These are phyloP conservation scores for Hypholoma sublateritium DNA, from an alignment of 768 basidiomycete genomes.

Conservation along the genomic window DNA sequence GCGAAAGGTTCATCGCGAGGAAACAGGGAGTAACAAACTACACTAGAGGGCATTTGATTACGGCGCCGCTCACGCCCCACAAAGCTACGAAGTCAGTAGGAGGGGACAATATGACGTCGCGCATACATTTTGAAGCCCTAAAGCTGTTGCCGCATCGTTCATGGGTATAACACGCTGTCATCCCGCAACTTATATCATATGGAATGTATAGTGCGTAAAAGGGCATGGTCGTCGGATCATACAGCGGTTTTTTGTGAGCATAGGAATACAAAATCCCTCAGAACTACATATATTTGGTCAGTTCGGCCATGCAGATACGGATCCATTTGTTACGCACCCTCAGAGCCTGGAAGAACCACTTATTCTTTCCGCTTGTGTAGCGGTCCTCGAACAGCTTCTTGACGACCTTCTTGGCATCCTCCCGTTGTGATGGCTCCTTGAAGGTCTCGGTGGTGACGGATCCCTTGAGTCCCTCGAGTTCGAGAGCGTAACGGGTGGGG, in stretches of 20 bases:
- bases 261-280: conserved; percentile 32
- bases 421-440: conserved; percentile 95
- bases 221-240: conserved; percentile 35
- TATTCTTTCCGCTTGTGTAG: conserved; percentile 92
- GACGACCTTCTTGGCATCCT: conserved; percentile 92
- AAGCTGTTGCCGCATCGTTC: neutral
- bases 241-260: conserved; percentile 33
- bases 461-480: conserved; percentile 93
- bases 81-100: too few species aligned
- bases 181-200: conserved; percentile 11
- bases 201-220: conserved; percentile 20
- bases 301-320: neutral
- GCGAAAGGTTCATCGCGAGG: too few species aligned
- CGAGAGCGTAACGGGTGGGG: conserved; percentile 98
- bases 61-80: too few species aligned
- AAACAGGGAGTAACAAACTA: too few species aligned
- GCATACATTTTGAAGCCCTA: too few species aligned
- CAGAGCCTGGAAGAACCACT: conserved; percentile 93
- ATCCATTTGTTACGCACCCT: conserved; percentile 49
- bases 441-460: conserved; percentile 84
- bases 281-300: conserved; percentile 27
- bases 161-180: conserved; percentile 2
- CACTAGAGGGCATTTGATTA: too few species aligned
- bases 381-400: conserved; percentile 97
- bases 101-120: too few species aligned